These are phyloP conservation scores for Taphrina pruni DNA, from an alignment of 1,139 yeast genomes.

Conservation along the genomic window DNA sequence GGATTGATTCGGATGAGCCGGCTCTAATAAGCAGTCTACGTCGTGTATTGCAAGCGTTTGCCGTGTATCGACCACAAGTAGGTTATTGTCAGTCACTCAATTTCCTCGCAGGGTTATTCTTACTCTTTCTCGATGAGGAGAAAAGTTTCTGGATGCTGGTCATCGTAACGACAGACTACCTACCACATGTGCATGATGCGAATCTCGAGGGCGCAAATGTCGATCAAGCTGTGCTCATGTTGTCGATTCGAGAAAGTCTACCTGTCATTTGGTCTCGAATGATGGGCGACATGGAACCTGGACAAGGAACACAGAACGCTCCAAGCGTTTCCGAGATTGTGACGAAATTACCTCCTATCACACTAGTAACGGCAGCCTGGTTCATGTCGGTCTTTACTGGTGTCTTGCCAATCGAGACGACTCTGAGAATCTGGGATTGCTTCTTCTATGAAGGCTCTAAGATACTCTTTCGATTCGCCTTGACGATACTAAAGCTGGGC, in stretches of 20 bases:
- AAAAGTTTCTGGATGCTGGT: conserved; percentile 84
- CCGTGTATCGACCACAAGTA: conserved; percentile 83
- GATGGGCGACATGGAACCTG: conserved; percentile 52
- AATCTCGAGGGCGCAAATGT: conserved; percentile 92
- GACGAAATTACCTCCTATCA: conserved; percentile 81
- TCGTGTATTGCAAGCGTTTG: conserved; percentile 80
- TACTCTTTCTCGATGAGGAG: conserved; percentile 87
- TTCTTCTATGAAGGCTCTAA: conserved; percentile 91
- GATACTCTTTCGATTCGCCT: conserved; percentile 78
- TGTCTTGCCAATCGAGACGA: conserved; percentile 82
- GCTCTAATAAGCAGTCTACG: conserved; percentile 73
- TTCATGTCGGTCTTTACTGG: conserved; percentile 95
- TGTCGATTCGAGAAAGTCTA: conserved; percentile 79
- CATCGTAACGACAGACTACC: conserved; percentile 78
- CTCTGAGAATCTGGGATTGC: conserved; percentile 91
- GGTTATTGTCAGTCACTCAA: conserved; percentile 96
- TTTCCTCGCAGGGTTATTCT: conserved; percentile 82
- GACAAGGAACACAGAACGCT: conserved; percentile 16
- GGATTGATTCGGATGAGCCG: conserved; percentile 50
- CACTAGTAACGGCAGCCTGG: conserved; percentile 95
- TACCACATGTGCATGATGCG: conserved; percentile 91
- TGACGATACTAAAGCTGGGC: conserved; percentile 79
- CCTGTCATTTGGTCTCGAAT: conserved; percentile 78
- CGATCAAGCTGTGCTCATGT: conserved; percentile 92
- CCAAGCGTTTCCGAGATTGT: conserved; percentile 62